Evolutionary conservation across 768 basidiomycete species (phyloP).

Genomic region (Auricularia sp.): DNA sequence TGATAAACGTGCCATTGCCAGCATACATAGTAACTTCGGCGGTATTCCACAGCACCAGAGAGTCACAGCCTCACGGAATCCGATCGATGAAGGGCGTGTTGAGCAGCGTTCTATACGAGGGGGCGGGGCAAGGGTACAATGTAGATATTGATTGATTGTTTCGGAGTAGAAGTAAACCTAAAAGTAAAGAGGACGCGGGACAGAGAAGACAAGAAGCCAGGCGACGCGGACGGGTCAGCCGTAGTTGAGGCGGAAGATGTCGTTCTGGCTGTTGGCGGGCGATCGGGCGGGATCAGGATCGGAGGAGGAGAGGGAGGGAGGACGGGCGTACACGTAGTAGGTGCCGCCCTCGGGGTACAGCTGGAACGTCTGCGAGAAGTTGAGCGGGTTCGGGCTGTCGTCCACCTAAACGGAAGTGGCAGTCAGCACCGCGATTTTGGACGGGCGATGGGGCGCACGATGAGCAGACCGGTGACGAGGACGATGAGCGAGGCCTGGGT

Average conservation of each 20-base stretch:
- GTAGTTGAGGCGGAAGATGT: constrained; percentile 87
- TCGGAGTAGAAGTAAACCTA: no score
- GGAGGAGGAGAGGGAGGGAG: background rate
- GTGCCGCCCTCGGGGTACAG: constrained; percentile 62
- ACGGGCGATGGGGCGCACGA: constrained; percentile 35
- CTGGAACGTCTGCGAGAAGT: constrained; percentile 91
- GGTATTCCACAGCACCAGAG: no score
- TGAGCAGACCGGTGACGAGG: constrained; percentile 77
- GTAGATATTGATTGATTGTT: no score
- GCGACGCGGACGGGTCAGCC: constrained; percentile 24
- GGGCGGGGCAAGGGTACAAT: no score
- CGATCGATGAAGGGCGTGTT: no score
- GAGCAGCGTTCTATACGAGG: no score
- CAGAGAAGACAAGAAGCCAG: no score
- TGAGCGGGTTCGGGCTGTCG: constrained; percentile 64
- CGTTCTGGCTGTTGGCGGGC: constrained; percentile 49
- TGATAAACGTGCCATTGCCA: no score
- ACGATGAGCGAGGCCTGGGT: constrained; percentile 54
- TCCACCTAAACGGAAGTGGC: constrained; percentile 50
- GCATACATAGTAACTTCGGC: no score
- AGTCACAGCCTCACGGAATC: no score
- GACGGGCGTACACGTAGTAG: constrained; percentile 71
- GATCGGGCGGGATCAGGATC: constrained; percentile 6
- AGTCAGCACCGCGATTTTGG: background rate
- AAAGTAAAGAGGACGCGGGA: no score